Base-by-base conservation (phyloP, 1,284 basidiomycete genomes). In the Phaffia rhodozyma region DNA sequence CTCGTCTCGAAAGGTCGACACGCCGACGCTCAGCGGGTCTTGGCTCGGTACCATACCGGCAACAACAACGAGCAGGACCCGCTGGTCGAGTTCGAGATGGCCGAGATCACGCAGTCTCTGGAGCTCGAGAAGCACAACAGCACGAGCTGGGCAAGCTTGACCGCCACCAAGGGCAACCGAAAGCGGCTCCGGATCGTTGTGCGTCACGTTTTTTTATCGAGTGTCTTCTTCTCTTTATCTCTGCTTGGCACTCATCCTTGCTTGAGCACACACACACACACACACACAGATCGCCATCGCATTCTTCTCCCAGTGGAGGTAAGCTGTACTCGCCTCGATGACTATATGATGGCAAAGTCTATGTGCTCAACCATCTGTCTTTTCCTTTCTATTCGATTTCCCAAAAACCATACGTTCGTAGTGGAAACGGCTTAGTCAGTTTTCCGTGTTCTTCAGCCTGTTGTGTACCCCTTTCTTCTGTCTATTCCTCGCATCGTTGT, bases 1-100 rank as follows among this genome's bases (percentile, higher is more conserved):
- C 68, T 71, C 13, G 52, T 67, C 43, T 65, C 67, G 50, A 66
- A 66, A 27, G 70, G 67, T 20, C 55, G 65, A 61, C 80, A 86
- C 20, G 77, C 72, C 1, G 75, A 85, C 72, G 86, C 86, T 5
- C 73, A 85, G 34, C 73, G 78, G 55, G 81, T 78, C 4, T 78
- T 87, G 34, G 85, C 85, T 0, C 84, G 86, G 73, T 87, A 86
- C 73, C 86, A 87, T 67, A 85, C 85, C 27, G 83, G 86, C 66
- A 81, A 85, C 66, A 75, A 21, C 18, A 30, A 66, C 47, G 38
- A 23, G 29, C 18, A 23, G 1, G 29, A 61, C 23, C 64, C 61
- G 2, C 47, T 89, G 29, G 84, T 89, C 38, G 76, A 81, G 66
- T 85, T 84, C 69, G 86, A 89, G 72, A 85, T 82, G 69, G 78